Evolutionary conservation across 192 early-diverging fungal species (phyloP).

Genomic region (Coemansia umbellata): DNA sequence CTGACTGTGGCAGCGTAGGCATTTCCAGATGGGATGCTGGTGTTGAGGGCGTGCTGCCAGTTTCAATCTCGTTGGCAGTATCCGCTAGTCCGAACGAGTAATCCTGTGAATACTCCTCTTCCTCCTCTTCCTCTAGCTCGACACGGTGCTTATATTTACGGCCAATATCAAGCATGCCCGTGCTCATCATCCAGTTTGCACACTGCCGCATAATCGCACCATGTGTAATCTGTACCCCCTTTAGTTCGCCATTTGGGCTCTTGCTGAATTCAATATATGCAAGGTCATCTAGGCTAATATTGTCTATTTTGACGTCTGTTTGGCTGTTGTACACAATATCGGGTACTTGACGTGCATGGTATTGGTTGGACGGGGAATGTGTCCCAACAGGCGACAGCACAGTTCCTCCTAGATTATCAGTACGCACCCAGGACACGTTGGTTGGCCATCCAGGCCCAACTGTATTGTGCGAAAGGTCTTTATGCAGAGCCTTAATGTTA

Average conservation of each 20-base stretch:
- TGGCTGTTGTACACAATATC: conserved; percentile 10
- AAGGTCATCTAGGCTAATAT: conserved; percentile 50
- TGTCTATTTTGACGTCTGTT: conserved; percentile 17
- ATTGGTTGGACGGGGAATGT: conserved; percentile 22
- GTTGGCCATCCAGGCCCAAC: conserved; percentile 62
- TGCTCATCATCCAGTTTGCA: conserved; percentile 37
- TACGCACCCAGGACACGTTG: conserved; percentile 77
- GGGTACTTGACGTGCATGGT: conserved; percentile 14
- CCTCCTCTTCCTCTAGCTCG: conserved; percentile 33
- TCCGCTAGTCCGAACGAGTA: conserved; percentile 29
- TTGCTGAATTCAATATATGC: conserved; percentile 88
- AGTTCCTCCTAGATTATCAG: conserved; percentile 64
- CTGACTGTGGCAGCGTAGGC: neutral
- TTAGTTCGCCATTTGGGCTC: conserved; percentile 75
- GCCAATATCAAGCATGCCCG: conserved; percentile 40
- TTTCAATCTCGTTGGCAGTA: conserved; percentile 9
- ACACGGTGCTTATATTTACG: conserved; percentile 47
- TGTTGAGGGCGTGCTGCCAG: conserved; percentile 11
- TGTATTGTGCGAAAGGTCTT: conserved; percentile 56
- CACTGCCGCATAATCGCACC: conserved; percentile 72
- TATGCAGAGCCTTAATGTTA: conserved; percentile 67
- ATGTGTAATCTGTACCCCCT: conserved; percentile 78
- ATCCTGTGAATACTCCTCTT: neutral
- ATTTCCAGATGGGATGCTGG: conserved; percentile 8
- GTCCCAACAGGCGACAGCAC: conserved; percentile 48